phyloP scores from a whole-genome alignment of 2,329 filamentous ascomycete genomes.

The Aschersonia sp. region DNA sequence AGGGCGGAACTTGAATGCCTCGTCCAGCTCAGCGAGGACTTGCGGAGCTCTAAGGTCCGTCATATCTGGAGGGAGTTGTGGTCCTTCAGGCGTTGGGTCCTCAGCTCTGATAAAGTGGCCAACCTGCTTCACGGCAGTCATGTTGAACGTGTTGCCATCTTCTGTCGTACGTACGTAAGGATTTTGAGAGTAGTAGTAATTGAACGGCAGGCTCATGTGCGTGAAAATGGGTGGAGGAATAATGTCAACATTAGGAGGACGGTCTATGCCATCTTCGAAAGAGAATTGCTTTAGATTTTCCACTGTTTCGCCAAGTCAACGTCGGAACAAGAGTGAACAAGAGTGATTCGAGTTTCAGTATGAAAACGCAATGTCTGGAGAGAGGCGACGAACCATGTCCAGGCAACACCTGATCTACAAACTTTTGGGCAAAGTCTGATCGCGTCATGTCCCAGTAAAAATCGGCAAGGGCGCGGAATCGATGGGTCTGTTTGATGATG shows the following conservation, averaged over 20 bases:
- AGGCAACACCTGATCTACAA: conserved; percentile 57
- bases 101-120: conserved; percentile 45
- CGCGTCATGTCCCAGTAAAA: conserved; percentile 66
- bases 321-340: neutral
- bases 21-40: conserved; percentile 48
- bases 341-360: too few species aligned
- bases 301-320: conserved; percentile 18
- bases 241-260: conserved; percentile 49
- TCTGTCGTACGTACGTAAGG: conserved; percentile 54
- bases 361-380: neutral
- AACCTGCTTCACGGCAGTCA: conserved; percentile 42
- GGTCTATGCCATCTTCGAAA: conserved; percentile 47
- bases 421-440: conserved; percentile 54
- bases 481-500: conserved; percentile 63
- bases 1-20: conserved; percentile 58
- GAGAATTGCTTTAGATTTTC: conserved; percentile 45
- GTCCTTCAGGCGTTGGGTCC: conserved; percentile 47
- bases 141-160: conserved; percentile 42
- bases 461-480: conserved; percentile 78
- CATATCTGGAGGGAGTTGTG: conserved; percentile 43
- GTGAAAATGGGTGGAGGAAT: conserved; percentile 71
- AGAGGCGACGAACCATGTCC: conserved; percentile 44
- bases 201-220: conserved; percentile 59
- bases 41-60: conserved; percentile 47
- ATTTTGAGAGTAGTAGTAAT: conserved; percentile 76